Percentiles rank a stretch among this genome's conserved stretches.
Evolutionary conservation across 2,329 filamentous ascomycete genomes (phyloP).

Genomic region (Trichoderma guizhouense): DNA sequence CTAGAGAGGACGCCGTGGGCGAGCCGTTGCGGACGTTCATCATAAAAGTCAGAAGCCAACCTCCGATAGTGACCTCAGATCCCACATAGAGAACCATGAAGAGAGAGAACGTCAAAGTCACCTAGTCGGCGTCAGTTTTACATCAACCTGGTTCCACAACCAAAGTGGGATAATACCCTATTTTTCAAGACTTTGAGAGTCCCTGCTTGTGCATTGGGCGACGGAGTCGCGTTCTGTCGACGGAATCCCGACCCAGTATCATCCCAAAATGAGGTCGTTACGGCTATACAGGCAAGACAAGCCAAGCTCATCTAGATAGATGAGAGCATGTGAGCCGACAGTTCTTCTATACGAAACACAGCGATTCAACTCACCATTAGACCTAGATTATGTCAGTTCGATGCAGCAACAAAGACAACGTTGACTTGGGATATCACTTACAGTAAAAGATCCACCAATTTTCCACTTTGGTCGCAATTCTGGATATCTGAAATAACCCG

Average conservation of each 20-base stretch:
- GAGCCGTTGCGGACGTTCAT: conserved; percentile 65
- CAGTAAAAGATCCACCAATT: conserved; percentile 17
- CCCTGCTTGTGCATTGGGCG: not conserved
- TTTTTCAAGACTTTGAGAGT: conserved; percentile 11
- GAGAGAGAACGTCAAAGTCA: conserved; percentile 9
- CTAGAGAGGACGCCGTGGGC: conserved; percentile 63
- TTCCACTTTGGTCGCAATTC: not conserved
- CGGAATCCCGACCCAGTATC: not conserved
- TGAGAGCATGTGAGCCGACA: not conserved
- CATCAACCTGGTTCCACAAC: not conserved
- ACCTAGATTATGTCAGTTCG: not conserved
- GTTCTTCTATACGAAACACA: not conserved
- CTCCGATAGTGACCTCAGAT: conserved; percentile 69
- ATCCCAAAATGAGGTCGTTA: conserved; percentile 16
- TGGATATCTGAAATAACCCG: not conserved
- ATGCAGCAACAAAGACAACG: not conserved
- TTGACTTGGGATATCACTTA: not conserved
- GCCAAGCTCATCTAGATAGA: not conserved
- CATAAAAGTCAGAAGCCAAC: conserved; percentile 86
- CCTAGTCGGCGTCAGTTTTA: not conserved
- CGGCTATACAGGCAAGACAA: not conserved
- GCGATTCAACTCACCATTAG: not conserved
- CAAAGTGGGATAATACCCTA: not conserved
- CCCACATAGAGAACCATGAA: conserved; percentile 78
- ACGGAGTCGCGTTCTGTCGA: not conserved